A percentile compares a stretch with the other conserved stretches of the same genome.
Conservation (phyloP, 495 filamentous ascomycete species). For the Geoglossum glabrum region DNA sequence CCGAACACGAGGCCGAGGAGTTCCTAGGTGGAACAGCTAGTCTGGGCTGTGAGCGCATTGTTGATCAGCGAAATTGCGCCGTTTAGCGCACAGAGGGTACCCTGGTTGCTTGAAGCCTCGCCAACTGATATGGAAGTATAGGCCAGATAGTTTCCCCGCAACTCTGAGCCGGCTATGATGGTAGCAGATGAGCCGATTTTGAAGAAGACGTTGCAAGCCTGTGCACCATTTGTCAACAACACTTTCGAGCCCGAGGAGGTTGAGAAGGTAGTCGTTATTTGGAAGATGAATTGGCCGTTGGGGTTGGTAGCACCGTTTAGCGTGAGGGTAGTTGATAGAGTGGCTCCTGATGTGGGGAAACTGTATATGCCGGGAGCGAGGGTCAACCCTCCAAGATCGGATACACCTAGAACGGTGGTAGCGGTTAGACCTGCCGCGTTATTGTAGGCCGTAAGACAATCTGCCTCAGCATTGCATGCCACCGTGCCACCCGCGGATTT, state of each 20-base stretch:
- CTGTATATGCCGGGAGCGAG: constrained; percentile 5
- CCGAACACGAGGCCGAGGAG: neutral
- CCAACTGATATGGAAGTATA: neutral
- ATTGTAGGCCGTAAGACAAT: constrained; percentile 5
- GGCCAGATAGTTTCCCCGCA: constrained; percentile 2
- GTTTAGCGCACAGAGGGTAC: constrained; percentile 2
- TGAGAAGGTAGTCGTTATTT: constrained; percentile 1
- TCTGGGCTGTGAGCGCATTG: neutral
- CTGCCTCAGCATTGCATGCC: constrained; percentile 2
- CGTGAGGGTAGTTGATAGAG: constrained; percentile 1
- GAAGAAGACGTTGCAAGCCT: constrained; percentile 3
- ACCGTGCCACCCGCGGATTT: neutral
- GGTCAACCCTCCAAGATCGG: constrained; percentile 9
- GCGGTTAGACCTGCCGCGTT: constrained; percentile 4
- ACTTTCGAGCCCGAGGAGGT: neutral
- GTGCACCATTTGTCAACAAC: constrained; percentile 1
- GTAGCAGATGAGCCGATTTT: constrained; percentile 1
- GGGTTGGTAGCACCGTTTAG: constrained; percentile 1
- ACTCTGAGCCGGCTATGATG: neutral
- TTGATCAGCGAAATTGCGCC: constrained; percentile 4
- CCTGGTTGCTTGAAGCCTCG: neutral
- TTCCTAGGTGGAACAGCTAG: neutral
- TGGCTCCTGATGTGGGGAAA: constrained; percentile 7
- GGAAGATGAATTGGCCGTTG: constrained; percentile 2
- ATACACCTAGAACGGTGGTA: neutral